Percentiles rank a stretch among this genome's conserved stretches.
These are phyloP conservation scores for Colletotrichum truncatum DNA, from an alignment of 2,329 filamentous ascomycete species.

Conservation along the genomic window DNA sequence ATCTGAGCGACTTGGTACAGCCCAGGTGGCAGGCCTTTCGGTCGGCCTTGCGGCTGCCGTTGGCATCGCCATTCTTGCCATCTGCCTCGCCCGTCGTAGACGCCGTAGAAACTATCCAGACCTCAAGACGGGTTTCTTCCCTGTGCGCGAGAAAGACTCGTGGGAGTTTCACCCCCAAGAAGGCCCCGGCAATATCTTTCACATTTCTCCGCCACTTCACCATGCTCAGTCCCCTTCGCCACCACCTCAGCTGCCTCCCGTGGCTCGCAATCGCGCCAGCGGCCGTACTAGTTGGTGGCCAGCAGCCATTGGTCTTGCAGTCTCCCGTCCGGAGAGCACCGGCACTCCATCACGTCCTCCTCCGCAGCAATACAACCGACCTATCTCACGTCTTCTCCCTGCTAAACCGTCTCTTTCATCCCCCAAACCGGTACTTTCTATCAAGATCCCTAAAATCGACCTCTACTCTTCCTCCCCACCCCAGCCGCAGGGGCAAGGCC, in stretches of 20 bases:
- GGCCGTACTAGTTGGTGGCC: constrained; percentile 41
- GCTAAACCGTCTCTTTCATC: constrained; percentile 40
- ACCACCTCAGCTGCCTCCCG: constrained; percentile 7
- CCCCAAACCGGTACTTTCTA: constrained; percentile 52
- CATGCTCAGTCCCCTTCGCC: constrained; percentile 36
- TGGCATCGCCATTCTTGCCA: constrained; percentile 55
- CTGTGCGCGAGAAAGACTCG: constrained; percentile 47
- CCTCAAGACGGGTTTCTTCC: constrained; percentile 48
- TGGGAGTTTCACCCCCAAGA: constrained; percentile 37
- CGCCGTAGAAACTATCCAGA: constrained; percentile 51
- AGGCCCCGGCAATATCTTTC: constrained; percentile 39
- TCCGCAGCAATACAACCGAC: constrained; percentile 37
- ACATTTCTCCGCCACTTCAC: constrained; percentile 53
- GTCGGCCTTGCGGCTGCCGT: constrained; percentile 28
- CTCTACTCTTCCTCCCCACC: constrained; percentile 12
- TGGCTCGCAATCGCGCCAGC: constrained; percentile 19
- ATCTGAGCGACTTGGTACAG: constrained; percentile 20
- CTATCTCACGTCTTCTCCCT: constrained; percentile 53
- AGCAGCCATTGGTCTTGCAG: constrained; percentile 54
- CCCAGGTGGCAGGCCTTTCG: constrained; percentile 27
- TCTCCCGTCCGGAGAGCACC: constrained; percentile 45
- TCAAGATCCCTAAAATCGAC: constrained; percentile 44
- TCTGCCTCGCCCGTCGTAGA: constrained; percentile 53
- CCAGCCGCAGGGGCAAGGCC: constrained; percentile 12
- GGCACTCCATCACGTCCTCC: constrained; percentile 19